Evolutionary conservation across 345 rosid species (phyloP).

Genomic region (Salix exigua): DNA sequence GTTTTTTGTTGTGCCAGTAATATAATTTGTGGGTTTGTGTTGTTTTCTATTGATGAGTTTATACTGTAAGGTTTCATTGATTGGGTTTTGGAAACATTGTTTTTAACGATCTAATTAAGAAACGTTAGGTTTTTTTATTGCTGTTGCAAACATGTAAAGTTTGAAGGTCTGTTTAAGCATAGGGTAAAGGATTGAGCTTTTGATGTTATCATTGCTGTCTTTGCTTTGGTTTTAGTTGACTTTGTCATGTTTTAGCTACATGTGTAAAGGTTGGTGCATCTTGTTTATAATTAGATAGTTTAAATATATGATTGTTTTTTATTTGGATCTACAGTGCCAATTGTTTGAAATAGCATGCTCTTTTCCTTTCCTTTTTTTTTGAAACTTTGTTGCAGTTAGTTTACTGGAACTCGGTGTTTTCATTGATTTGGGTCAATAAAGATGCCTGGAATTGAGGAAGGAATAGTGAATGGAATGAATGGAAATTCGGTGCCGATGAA

Average conservation of each 20-base stretch:
- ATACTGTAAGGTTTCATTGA: constrained; percentile 12
- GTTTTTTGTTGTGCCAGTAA: background rate
- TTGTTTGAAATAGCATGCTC: constrained; percentile 17
- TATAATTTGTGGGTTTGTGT: constrained; percentile 10
- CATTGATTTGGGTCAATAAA: constrained; percentile 22
- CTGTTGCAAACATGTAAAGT: constrained; percentile 6
- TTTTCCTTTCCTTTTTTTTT: constrained; percentile 3
- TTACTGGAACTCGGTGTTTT: constrained; percentile 17
- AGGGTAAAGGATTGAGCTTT: constrained; percentile 14
- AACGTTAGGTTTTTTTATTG: background rate
- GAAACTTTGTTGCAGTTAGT: constrained; percentile 22
- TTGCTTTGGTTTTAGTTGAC: constrained; percentile 3
- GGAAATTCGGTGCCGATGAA: constrained; percentile 31
- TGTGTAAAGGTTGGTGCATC: background rate
- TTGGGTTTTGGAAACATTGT: background rate
- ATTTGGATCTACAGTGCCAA: constrained; percentile 23
- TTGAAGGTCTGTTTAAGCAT: background rate
- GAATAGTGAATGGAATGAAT: constrained; percentile 25
- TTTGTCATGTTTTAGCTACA: background rate
- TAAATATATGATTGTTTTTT: constrained; percentile 2
- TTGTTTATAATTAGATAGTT: constrained; percentile 5
- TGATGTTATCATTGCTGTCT: constrained; percentile 13
- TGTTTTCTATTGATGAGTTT: constrained; percentile 8
- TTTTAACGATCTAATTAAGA: constrained; percentile 21
- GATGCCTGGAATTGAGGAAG: constrained; percentile 56